Evolutionary conservation across 306 rosid species (phyloP).

Genomic region (Lagenaria siceraria): DNA sequence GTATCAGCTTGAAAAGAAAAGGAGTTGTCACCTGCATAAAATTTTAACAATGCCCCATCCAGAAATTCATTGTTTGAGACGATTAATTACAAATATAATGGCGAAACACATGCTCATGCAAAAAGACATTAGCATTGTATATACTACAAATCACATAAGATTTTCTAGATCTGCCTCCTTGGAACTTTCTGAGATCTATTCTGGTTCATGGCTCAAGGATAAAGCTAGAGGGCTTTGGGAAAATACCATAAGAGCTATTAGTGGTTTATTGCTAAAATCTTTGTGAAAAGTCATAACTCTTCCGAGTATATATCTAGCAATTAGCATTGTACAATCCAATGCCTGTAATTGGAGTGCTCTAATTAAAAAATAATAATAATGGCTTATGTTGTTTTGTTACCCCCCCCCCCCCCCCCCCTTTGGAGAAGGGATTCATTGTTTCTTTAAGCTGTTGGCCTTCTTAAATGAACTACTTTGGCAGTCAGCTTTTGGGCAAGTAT

Average conservation of each 20-base stretch:
- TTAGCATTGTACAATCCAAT: no score
- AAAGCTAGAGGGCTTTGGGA: neutral
- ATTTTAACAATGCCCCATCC: neutral
- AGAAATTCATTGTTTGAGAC: neutral
- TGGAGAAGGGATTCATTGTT: no score
- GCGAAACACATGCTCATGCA: neutral
- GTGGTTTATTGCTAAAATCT: neutral
- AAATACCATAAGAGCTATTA: neutral
- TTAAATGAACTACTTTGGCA: no score
- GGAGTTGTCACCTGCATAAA: constrained; percentile 82
- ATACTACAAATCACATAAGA: neutral
- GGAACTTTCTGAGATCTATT: neutral
- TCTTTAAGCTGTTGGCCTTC: no score
- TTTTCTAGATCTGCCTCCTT: neutral
- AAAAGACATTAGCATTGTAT: neutral
- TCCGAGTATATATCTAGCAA: neutral
- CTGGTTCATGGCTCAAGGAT: neutral
- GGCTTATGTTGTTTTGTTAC: no score
- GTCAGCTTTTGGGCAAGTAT: no score
- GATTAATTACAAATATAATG: neutral
- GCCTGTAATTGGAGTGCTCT: no score
- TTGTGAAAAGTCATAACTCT: neutral
- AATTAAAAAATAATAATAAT: no score
- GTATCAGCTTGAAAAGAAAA: constrained; percentile 87
- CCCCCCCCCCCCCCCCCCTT: no score